Evolutionary conservation across 768 basidiomycete genomes (phyloP), one percentile per base, ranked within the genome.

Genomic region (Rhodotorula diobovata): DNA sequence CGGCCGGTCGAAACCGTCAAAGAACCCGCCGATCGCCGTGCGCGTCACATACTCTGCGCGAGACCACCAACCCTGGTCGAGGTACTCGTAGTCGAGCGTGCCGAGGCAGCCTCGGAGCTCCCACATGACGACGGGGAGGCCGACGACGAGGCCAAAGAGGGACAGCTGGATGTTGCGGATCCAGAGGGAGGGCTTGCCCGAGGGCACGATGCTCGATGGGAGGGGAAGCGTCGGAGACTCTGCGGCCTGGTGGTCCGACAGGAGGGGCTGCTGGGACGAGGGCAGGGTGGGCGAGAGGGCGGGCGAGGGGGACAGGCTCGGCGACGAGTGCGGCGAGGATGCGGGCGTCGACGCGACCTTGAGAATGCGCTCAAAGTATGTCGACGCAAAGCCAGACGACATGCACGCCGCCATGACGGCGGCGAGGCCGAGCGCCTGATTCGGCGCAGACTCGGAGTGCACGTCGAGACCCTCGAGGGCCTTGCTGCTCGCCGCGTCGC

Each of bases 291-390:
- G 68, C 30, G 56, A 54, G 34, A 37, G 53, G 10, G 20, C 18
- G 28, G n/a, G 12, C 28, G 51, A n/a, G 51, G 62, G 21, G 12
- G 68, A 58, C 34, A 21, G 57, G 21, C 28, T 11, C 41, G 18
- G 32, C 21, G 48, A 57, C 4, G 35, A 37, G 43, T 64, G 30
- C 43, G 53, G 32, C 5, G 63, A 46, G 25, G 28, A 30, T n/a
- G 4, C 8, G 39, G 18, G 12, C 14, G 63, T 12, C 16, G 76
- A 46, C 28, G 67, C 64, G 34, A 57, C 64, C 45, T 95, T 98
- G 72, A 94, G 83, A 48, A 92, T 90, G 87, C 93, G 92, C 82
- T 98, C 94, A 75, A 98, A 97, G 82, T 95, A 96, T 35, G 93
- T 91, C 7, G 93, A 92, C 0, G 94, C 93, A 59, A 97, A 87